Base-by-base conservation (phyloP, 106 monocot species). In the Dendrobium catenatum region DNA sequence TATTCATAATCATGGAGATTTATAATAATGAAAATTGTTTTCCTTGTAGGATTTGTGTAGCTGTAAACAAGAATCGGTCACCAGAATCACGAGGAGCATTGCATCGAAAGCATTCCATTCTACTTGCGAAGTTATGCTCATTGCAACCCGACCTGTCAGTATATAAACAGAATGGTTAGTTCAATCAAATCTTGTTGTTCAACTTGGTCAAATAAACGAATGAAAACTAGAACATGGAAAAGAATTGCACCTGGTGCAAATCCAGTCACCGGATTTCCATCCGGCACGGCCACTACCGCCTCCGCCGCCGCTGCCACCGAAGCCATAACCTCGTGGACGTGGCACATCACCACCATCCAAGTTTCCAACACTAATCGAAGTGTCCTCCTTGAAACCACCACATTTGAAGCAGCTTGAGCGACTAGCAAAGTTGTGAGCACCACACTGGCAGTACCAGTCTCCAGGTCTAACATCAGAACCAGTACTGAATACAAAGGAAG, bases 211-310 rank as follows among this genome's bases (percentile, higher is more conserved):
- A 29, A 68, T 44, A 48, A 7, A 0, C 9, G 46, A 46, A 46
- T 7, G 46, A 46, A 46, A 22, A 48, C n/a, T 1, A 26, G 10
- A 17, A 5, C 44, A 76, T 15, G 18, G 22, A 54, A 22, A 40
- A 75, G 78, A 64, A 40, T 10, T 29, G n/a, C n/a, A 96, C 96
- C 96, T 91, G 70, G 83, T 86, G 85, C 96, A 96, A 67, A 91
- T 94, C 96, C 96, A 96, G 83, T 96, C 96, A 1, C 96, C 96
- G 8, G 93, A 93, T 80, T 93, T 96, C 96, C 93, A 96, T 0
- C 89, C 91, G 48, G 91, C 70, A 22, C 91, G 91, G 42, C 79
- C 83, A 27, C 77, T 77, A n/a, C 77, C 76, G 9, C 85, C 3
- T 40, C 83, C 31, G 1, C 31, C 87, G 19, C 68, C 77, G 22